A percentile compares a stretch with the other conserved stretches of the same genome.
Evolutionary conservation across 768 basidiomycete species (phyloP).

Genomic region (Suillus ampliporus): DNA sequence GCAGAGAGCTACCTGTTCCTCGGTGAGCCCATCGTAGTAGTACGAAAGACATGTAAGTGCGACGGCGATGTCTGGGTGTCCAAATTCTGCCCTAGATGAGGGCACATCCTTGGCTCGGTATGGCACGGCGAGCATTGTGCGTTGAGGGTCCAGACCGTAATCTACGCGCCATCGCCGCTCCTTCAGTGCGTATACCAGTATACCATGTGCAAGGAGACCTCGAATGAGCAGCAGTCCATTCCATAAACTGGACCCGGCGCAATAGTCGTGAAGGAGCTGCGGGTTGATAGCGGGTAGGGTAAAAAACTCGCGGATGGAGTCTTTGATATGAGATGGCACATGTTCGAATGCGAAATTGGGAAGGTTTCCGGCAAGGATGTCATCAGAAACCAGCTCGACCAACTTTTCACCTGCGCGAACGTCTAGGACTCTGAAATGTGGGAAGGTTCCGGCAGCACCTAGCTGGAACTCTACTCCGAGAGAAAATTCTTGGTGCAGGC

Average conservation of each 20-base stretch:
- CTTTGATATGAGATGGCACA: slow-evolving; percentile 21
- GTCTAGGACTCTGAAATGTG: slow-evolving; percentile 13
- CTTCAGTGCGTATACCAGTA: slow-evolving; percentile 44
- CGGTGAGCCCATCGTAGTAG: slow-evolving; percentile 52
- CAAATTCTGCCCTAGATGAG: slow-evolving; percentile 51
- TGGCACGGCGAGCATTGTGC: slow-evolving; percentile 56
- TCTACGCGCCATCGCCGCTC: slow-evolving; percentile 56
- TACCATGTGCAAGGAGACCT: slow-evolving; percentile 48
- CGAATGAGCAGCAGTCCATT: slow-evolving; percentile 47
- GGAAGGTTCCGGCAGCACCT: slow-evolving; percentile 1
- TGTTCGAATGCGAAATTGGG: slow-evolving; percentile 24
- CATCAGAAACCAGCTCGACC: background rate
- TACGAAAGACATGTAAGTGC: slow-evolving; percentile 53
- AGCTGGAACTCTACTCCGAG: slow-evolving; percentile 13
- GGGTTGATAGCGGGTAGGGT: slow-evolving; percentile 16
- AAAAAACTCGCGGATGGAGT: slow-evolving; percentile 30
- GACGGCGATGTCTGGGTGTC: slow-evolving; percentile 56
- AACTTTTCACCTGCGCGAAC: slow-evolving; percentile 7
- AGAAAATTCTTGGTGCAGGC: slow-evolving; percentile 6
- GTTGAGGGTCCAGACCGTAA: slow-evolving; percentile 49
- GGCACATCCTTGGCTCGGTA: slow-evolving; percentile 61
- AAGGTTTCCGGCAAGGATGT: slow-evolving; percentile 27
- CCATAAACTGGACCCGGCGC: slow-evolving; percentile 34
- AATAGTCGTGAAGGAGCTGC: slow-evolving; percentile 7
- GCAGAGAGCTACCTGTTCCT: slow-evolving; percentile 41